Evolutionary conservation across 1,284 basidiomycete genomes (phyloP).

Genomic region (Tremellales sp.): DNA sequence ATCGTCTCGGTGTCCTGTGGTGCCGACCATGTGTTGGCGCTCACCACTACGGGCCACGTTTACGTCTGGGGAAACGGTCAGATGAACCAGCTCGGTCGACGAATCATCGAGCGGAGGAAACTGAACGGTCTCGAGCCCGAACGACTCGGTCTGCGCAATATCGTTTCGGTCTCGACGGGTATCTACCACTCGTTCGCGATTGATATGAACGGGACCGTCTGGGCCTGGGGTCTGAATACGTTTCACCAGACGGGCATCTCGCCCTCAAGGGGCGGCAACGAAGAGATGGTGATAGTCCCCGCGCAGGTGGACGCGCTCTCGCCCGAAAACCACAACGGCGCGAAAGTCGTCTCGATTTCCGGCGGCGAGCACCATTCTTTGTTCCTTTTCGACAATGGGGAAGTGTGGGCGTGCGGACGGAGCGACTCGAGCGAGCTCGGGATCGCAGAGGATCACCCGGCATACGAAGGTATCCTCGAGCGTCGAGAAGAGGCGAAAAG

Average conservation of each 20-base stretch:
- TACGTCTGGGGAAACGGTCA: slow-evolving; percentile 78
- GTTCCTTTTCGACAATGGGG: slow-evolving; percentile 77
- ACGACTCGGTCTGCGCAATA: slow-evolving; percentile 70
- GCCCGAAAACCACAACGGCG: slow-evolving; percentile 63
- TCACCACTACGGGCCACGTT: slow-evolving; percentile 77
- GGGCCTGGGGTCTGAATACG: slow-evolving; percentile 87
- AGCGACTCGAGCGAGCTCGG: slow-evolving; percentile 76
- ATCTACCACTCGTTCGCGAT: slow-evolving; percentile 85
- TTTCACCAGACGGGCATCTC: slow-evolving; percentile 61
- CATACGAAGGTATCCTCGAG: slow-evolving; percentile 52
- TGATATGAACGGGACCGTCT: slow-evolving; percentile 73
- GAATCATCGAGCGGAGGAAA: slow-evolving; percentile 75
- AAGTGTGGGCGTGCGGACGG: slow-evolving; percentile 77
- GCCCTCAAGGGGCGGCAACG: slow-evolving; percentile 37
- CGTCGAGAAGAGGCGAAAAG: slow-evolving; percentile 40
- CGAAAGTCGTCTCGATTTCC: slow-evolving; percentile 58
- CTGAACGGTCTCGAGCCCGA: slow-evolving; percentile 71
- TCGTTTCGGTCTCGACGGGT: slow-evolving; percentile 73
- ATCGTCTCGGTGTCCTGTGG: slow-evolving; percentile 74
- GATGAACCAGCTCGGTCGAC: slow-evolving; percentile 79
- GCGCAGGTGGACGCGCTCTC: slow-evolving; percentile 63
- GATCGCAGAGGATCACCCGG: slow-evolving; percentile 58
- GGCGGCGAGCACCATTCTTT: slow-evolving; percentile 79
- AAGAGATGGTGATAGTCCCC: slow-evolving; percentile 63
- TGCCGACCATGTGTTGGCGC: slow-evolving; percentile 78